These are phyloP conservation scores for Chrysoporthe puriensis DNA, from an alignment of 2,329 filamentous ascomycete genomes.

Conservation along the genomic window DNA sequence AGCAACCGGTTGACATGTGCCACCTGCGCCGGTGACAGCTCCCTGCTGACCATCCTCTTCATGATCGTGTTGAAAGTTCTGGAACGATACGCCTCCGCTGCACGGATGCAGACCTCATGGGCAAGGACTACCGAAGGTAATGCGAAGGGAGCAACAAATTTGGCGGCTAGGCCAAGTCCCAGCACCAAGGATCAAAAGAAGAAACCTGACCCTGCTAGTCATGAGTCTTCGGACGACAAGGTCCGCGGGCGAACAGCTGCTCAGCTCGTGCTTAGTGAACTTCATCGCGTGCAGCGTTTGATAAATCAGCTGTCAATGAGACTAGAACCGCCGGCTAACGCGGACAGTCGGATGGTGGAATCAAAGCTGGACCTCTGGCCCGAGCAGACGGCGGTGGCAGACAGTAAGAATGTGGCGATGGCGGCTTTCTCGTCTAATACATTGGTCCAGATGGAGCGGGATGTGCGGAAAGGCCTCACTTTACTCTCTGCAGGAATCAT, in stretches of 20 bases:
- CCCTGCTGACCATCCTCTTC: slow-evolving; percentile 37
- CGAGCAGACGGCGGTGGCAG: not conserved
- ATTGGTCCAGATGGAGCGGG: slow-evolving; percentile 31
- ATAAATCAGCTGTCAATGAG: slow-evolving; percentile 35
- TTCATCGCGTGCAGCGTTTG: slow-evolving; percentile 38
- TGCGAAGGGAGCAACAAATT: not conserved
- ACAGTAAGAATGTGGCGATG: not conserved
- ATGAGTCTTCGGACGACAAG: not conserved
- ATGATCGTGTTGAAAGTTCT: slow-evolving; percentile 40
- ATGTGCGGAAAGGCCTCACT: slow-evolving; percentile 30
- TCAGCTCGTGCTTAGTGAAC: slow-evolving; percentile 40
- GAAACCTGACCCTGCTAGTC: not conserved
- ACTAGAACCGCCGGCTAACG: not conserved
- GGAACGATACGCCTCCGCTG: slow-evolving; percentile 33
- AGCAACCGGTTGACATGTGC: slow-evolving; percentile 37
- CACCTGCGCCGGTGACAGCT: slow-evolving; percentile 36
- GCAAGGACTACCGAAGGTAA: not conserved
- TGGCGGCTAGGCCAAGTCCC: not conserved
- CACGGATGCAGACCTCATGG: not conserved
- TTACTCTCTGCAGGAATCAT: slow-evolving; percentile 29
- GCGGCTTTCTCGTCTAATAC: slow-evolving; percentile 13
- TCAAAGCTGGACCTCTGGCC: not conserved
- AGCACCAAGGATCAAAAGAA: not conserved
- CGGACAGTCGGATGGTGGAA: not conserved
- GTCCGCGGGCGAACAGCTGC: not conserved